phyloP scores from a whole-genome alignment of 495 filamentous ascomycete genomes.

The Podospora fimiseda region DNA sequence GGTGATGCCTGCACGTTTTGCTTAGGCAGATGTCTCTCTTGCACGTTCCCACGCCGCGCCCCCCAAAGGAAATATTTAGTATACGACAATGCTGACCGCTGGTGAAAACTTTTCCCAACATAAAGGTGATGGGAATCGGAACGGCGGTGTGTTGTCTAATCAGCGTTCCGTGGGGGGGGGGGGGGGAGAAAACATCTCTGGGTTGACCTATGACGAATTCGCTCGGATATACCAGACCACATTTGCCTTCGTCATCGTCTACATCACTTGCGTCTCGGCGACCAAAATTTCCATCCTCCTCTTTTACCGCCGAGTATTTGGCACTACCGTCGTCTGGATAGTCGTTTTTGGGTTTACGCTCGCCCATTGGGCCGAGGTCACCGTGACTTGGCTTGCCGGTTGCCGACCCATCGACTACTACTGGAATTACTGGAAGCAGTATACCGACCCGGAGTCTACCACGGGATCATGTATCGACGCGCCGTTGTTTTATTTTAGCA shows the following conservation, averaged over 20 bases:
- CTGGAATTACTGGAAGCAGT: conserved; percentile 21
- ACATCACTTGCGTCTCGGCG: conserved; percentile 21
- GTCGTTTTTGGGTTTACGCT: conserved; percentile 12
- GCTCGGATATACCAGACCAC: conserved; percentile 21
- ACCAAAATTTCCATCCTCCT: conserved; percentile 20
- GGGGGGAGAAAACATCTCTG: conserved; percentile 19
- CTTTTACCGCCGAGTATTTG: conserved; percentile 20
- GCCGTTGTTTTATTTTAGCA: conserved; percentile 18
- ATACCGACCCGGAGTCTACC: conserved; percentile 16
- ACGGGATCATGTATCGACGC: conserved; percentile 18
- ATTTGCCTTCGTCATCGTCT: conserved; percentile 22
- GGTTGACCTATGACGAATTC: conserved; percentile 15
- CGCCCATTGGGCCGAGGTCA: conserved; percentile 18
- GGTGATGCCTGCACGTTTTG: too few species aligned
- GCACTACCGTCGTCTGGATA: conserved; percentile 13
- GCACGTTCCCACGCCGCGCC: background rate
- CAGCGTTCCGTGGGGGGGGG: conserved; percentile 16
- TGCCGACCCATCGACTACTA: conserved; percentile 12
- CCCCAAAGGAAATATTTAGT: background rate
- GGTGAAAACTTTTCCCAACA: background rate
- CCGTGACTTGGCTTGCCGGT: conserved; percentile 18
- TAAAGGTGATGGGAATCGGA: conserved; percentile 14
- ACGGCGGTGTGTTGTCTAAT: conserved; percentile 19
- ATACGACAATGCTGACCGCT: background rate
- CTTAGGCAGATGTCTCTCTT: too few species aligned